Evolutionary conservation across 2,329 filamentous ascomycete genomes (phyloP).

Genomic region (Achaetomium macrosporum): DNA sequence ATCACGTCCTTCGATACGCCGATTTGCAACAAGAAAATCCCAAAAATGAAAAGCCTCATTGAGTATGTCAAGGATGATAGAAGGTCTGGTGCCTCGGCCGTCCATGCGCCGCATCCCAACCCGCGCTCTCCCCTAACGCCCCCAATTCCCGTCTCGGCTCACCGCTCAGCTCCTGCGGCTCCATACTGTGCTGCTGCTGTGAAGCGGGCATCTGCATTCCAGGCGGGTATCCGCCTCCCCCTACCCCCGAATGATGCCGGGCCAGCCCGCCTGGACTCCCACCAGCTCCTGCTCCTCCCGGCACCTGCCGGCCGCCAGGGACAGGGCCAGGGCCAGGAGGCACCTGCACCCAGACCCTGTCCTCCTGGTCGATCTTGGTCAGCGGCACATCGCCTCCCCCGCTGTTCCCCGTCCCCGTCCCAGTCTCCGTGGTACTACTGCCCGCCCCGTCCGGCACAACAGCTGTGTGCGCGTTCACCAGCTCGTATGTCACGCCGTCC

Average conservation of each 20-base stretch:
- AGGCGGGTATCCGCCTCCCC: not conserved
- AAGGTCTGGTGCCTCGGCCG: slow-evolving; percentile 21
- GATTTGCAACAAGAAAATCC: too few species aligned
- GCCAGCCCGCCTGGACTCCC: not conserved
- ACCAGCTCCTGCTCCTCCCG: not conserved
- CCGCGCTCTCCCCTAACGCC: not conserved
- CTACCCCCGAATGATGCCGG: not conserved
- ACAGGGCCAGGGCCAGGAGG: not conserved
- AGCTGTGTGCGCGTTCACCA: not conserved
- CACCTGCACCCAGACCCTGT: slow-evolving; percentile 23
- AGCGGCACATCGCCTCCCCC: not conserved
- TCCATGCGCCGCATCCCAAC: slow-evolving; percentile 14
- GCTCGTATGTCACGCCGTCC: slow-evolving; percentile 15
- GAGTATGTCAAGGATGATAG: slow-evolving; percentile 18
- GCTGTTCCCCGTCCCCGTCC: not conserved
- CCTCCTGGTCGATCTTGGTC: slow-evolving; percentile 20
- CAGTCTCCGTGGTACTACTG: not conserved
- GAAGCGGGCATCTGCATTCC: not conserved
- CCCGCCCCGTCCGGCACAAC: not conserved
- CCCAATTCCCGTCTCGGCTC: slow-evolving; percentile 3
- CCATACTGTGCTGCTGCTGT: not conserved
- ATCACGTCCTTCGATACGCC: too few species aligned
- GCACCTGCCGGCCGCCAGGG: not conserved
- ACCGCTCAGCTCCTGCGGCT: slow-evolving; percentile 16
- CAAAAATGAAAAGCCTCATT: too few species aligned